These are phyloP conservation scores for Perilla frutescens DNA, from an alignment of 257 asterid species.

Conservation along the genomic window DNA sequence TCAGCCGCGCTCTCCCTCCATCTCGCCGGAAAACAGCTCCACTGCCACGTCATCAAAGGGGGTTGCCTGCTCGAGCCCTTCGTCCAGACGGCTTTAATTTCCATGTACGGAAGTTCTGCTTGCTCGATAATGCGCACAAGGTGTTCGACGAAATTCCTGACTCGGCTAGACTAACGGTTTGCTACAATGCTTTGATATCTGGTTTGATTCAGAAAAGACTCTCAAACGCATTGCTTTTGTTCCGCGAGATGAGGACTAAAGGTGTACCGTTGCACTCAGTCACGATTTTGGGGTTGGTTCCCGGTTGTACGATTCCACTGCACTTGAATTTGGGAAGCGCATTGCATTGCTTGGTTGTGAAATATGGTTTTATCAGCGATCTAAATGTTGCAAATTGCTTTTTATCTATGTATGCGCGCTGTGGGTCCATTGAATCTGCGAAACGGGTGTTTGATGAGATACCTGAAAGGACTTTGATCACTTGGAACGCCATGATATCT, in stretches of 20 bases:
- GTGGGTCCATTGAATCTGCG: conserved; percentile 62
- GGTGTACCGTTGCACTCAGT: conserved; percentile 48
- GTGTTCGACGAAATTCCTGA: conserved; percentile 83
- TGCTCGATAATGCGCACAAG: conserved; percentile 46
- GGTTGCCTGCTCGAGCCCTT: conserved; percentile 83
- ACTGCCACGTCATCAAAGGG: conserved; percentile 70
- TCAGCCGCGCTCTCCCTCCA: conserved; percentile 63
- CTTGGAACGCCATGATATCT: conserved; percentile 96
- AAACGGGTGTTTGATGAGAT: conserved; percentile 63
- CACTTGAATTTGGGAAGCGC: conserved; percentile 64
- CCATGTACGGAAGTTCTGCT: conserved; percentile 59
- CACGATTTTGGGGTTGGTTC: conserved; percentile 81
- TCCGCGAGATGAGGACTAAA: conserved; percentile 60
- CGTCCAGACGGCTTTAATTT: conserved; percentile 71
- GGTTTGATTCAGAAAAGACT: conserved; percentile 58
- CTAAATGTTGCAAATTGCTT: conserved; percentile 71
- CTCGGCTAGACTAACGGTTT: conserved; percentile 53
- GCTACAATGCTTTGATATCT: conserved; percentile 83
- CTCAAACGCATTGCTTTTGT: conserved; percentile 50
- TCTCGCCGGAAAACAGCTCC: conserved; percentile 60
- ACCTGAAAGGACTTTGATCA: conserved; percentile 62
- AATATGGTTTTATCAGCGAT: conserved; percentile 53
- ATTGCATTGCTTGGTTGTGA: conserved; percentile 62
- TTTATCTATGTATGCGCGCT: conserved; percentile 78
- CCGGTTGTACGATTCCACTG: conserved; percentile 56